phyloP scores from a whole-genome alignment of 1,284 basidiomycete species.

The Pseudozyma thailandica region DNA sequence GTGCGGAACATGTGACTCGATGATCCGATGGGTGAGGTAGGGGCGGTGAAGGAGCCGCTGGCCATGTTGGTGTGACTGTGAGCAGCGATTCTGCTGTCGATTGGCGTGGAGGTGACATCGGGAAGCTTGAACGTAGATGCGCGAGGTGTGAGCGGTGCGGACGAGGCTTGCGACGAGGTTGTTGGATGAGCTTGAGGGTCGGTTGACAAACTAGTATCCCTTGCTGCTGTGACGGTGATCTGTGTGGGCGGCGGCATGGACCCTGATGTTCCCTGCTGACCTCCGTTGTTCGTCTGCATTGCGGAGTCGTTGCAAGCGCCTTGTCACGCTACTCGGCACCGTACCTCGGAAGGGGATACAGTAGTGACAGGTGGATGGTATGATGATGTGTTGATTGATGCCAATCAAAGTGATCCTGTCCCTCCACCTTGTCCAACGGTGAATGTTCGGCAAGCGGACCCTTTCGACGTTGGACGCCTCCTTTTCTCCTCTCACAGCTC shows the following conservation, averaged over 20 bases:
- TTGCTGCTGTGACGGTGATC: conserved; percentile 24
- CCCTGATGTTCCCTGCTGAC: background rate
- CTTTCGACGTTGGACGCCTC: no score
- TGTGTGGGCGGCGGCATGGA: conserved; percentile 9
- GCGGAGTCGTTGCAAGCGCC: no score
- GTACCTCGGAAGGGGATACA: no score
- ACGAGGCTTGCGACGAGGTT: conserved; percentile 20
- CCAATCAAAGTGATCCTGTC: no score
- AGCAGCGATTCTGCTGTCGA: background rate
- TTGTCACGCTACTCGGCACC: no score
- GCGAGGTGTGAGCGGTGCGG: conserved; percentile 26
- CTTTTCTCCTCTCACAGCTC: background rate
- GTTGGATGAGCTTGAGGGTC: conserved; percentile 4
- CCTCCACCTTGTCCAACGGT: no score
- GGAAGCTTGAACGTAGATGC: conserved; percentile 27
- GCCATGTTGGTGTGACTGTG: background rate
- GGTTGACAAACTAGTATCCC: background rate
- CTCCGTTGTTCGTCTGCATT: background rate
- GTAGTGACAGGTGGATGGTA: no score
- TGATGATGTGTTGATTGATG: no score
- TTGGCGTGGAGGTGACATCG: conserved; percentile 6
- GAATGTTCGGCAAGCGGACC: no score
- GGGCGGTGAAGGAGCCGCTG: conserved; percentile 29
- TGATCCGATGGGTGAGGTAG: conserved; percentile 16
- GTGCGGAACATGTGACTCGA: conserved; percentile 32